A percentile compares a stretch with the other conserved stretches of the same genome.
Conservation (phyloP, 2,329 filamentous ascomycete species). For the Samsoniella hepiali region DNA sequence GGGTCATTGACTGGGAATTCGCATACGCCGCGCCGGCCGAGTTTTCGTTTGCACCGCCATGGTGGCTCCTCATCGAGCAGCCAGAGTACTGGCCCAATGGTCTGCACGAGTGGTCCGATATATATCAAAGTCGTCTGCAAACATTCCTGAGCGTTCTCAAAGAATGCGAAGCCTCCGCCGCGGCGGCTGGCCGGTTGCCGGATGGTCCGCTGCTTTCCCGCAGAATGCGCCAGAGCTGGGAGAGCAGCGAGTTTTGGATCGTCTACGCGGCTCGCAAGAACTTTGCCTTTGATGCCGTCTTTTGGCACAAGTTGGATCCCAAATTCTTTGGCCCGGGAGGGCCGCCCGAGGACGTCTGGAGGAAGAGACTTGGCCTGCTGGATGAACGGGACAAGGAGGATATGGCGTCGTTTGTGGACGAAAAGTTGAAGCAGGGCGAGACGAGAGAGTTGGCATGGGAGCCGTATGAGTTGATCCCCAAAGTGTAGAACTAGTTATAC, state of each 20-base stretch:
- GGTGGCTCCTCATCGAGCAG: conserved; percentile 10
- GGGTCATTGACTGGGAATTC: conserved; percentile 5
- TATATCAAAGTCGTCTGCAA: neutral
- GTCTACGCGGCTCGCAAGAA: conserved; percentile 7
- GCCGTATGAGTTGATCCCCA: neutral
- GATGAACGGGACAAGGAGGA: neutral
- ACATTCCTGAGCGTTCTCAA: neutral
- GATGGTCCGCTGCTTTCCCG: neutral
- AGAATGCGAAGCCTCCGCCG: neutral
- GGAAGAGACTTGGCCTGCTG: neutral
- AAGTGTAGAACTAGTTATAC: neutral
- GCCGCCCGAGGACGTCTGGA: conserved; percentile 9
- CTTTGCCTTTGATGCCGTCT: conserved; percentile 4
- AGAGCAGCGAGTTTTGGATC: neutral
- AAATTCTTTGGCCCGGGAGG: neutral
- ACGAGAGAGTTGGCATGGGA: conserved; percentile 15
- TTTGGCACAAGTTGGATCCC: conserved; percentile 1
- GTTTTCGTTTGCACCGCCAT: neutral
- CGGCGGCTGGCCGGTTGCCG: no score
- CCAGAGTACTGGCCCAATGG: neutral
- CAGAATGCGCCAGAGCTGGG: conserved; percentile 9
- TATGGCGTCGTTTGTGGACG: conserved; percentile 8
- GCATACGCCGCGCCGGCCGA: neutral
- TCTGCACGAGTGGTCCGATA: neutral
- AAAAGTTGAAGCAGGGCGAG: conserved; percentile 4